Evolutionary conservation across 2,329 filamentous ascomycete species (phyloP), one percentile per base, ranked within the genome.

Genomic region (Xylariomycetidae sp.): DNA sequence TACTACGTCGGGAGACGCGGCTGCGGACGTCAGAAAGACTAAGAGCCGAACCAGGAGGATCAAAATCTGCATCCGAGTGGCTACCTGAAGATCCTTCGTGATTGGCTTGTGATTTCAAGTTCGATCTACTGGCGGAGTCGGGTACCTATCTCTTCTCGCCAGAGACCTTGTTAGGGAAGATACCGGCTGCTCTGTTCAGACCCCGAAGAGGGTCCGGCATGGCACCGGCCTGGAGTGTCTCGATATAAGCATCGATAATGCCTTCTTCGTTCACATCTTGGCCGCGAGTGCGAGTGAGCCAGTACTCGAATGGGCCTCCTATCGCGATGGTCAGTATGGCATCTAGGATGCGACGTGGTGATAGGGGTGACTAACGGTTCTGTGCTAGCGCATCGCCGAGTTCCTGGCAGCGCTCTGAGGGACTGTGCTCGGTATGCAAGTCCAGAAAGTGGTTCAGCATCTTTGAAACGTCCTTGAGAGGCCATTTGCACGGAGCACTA

Each of bases 291-390:
- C 59, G 54, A 8, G 59, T 58, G n/a, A 69, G 53, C 66, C 66
- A 70, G 46, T 70, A 67, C 48, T 66, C 60, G 37, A 70, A 67
- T 1, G 66, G 65, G 0, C 66, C 66, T 5, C 59, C 61, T 65
- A 20, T 15, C 33, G 32, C 14, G 9, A 15, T 7, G 9, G 13
- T 14, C 10, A 27, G 25, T 8, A 11, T 7, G 25, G 25, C 8
- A 27, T n/a, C n/a, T n/a, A n/a, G n/a, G n/a, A n/a, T n/a, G n/a
- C n/a, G n/a, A n/a, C n/a, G n/a, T n/a, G n/a, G n/a, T n/a, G n/a
- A n/a, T 25, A 16, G 6, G n/a, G 5, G 8, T 9, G 4, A 58
- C 61, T 50, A 40, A 59, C 65, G 58, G 40, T 69, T 70, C 20
- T 51, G 48, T 10, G 53, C 50, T 6, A 70, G 55, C 1, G 66